These are phyloP conservation scores for Metschnikowia matae DNA, from an alignment of 805 yeast genomes.

Conservation along the genomic window DNA sequence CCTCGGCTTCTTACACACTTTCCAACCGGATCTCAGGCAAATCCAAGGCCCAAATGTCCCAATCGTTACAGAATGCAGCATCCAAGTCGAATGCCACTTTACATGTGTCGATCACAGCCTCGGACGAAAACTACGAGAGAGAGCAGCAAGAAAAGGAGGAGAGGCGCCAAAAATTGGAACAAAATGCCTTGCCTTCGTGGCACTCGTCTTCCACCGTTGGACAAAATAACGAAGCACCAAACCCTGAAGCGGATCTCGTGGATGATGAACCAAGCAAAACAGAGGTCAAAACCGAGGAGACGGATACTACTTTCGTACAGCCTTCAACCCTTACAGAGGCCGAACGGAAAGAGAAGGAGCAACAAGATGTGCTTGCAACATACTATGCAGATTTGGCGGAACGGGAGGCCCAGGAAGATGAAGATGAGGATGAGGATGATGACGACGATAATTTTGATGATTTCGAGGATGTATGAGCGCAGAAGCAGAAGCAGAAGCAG, in stretches of 20 bases:
- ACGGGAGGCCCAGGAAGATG: slow-evolving; percentile 59
- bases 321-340: slow-evolving; percentile 12
- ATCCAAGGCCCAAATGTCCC: slow-evolving; percentile 29
- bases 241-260: slow-evolving; percentile 12
- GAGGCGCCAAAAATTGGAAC: slow-evolving; percentile 70
- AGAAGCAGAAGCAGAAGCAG: no score
- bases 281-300: slow-evolving; percentile 11
- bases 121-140: slow-evolving; percentile 69
- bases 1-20: slow-evolving; percentile 66
- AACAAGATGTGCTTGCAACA: slow-evolving; percentile 60
- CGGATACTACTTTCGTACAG: not conserved
- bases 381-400: slow-evolving; percentile 76
- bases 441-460: slow-evolving; percentile 33
- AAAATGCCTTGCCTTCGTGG: slow-evolving; percentile 97
- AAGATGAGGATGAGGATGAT: slow-evolving; percentile 52
- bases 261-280: slow-evolving; percentile 20
- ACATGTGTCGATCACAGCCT: slow-evolving; percentile 85
- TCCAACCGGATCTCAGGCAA: slow-evolving; percentile 40
- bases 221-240: slow-evolving; percentile 36
- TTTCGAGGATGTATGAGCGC: slow-evolving; percentile 23
- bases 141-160: slow-evolving; percentile 63
- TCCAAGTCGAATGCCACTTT: slow-evolving; percentile 76
- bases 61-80: slow-evolving; percentile 44
- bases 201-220: slow-evolving; percentile 90
- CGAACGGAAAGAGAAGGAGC: slow-evolving; percentile 40